Evolutionary conservation across 2,329 filamentous ascomycete species (phyloP).

Genomic region (Penicillium sumatraense): DNA sequence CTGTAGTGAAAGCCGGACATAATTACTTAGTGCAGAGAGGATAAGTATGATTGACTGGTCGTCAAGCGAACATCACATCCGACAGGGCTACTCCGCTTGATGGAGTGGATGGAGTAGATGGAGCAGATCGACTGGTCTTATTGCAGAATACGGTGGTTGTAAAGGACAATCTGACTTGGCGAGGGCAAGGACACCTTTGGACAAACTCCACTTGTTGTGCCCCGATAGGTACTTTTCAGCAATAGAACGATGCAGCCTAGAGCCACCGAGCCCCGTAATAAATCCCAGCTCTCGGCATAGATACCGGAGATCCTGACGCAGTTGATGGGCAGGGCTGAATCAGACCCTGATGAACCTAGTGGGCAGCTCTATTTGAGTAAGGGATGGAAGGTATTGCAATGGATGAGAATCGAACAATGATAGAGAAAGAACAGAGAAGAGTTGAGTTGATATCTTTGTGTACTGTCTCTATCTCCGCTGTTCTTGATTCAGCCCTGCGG

Average conservation of each 20-base stretch:
- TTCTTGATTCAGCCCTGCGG: constrained; percentile 25
- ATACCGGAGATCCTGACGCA: constrained; percentile 14
- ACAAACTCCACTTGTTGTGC: constrained; percentile 14
- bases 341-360: too few species aligned
- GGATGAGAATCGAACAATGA: too few species aligned
- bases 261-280: constrained; percentile 20
- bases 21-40: too few species aligned
- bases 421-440: too few species aligned
- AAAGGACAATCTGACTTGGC: constrained; percentile 5
- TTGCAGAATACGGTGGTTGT: constrained; percentile 11
- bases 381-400: too few species aligned
- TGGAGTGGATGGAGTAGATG: constrained; percentile 5
- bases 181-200: constrained; percentile 12
- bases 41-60: not conserved
- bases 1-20: not conserved
- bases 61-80: not conserved
- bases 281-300: constrained; percentile 13
- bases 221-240: constrained; percentile 22
- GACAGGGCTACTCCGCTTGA: not conserved
- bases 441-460: too few species aligned
- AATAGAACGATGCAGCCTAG: constrained; percentile 29
- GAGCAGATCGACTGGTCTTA: constrained; percentile 4
- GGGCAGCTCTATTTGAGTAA: too few species aligned
- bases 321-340: too few species aligned
- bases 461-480: not conserved